Evolutionary conservation across 805 yeast species (phyloP), one percentile per base, ranked within the genome.

Genomic region (Yarrowia sp.): DNA sequence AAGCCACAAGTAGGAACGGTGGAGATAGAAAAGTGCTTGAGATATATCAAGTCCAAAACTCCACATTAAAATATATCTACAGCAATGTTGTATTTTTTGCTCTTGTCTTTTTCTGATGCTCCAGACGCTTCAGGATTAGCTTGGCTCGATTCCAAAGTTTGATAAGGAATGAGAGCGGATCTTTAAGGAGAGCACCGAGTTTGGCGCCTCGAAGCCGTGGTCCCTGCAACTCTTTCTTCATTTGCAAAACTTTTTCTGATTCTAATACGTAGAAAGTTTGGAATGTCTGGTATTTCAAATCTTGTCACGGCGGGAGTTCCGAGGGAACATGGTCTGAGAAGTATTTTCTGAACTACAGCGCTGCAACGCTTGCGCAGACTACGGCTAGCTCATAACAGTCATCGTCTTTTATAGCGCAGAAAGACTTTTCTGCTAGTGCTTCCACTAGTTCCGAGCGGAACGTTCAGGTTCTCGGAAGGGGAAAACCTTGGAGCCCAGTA

Each of bases 111-210:
- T 19, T 45, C 26, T 45, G 4, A 22, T 10, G 12, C 12, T 38
- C 12, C 10, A 9, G 10, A 32, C 50, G 35, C 22, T 46, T 46
- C 9, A n/a, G 26, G 48, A 10, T 48, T 48, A 26, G 16, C 16
- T 48, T 14, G 11, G 12, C 14, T 36, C 36, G 14, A n/a, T 4
- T 12, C 42, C 43, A 12, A 40, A 53, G 59, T 40, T 53, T 53
- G 59, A 53, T 53, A 53, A 53, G 59, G 32, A 22, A 40, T 19
- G 59, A 32, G 40, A 32, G 53, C 40, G 19, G 7, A 48, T 48
- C 16, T 26, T 38, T 8, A 15, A 14, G 11, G 36, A 8, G 52
- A 26, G 38, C 12, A 14, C 32, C 32, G 1, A 26, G 14, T 5
- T 26, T 26, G 36, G 8, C 14, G 52, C 52, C 52, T 48, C 36